Conservation (phyloP, 2,329 filamentous ascomycete species). For the Pyricularia pennisetigena region DNA sequence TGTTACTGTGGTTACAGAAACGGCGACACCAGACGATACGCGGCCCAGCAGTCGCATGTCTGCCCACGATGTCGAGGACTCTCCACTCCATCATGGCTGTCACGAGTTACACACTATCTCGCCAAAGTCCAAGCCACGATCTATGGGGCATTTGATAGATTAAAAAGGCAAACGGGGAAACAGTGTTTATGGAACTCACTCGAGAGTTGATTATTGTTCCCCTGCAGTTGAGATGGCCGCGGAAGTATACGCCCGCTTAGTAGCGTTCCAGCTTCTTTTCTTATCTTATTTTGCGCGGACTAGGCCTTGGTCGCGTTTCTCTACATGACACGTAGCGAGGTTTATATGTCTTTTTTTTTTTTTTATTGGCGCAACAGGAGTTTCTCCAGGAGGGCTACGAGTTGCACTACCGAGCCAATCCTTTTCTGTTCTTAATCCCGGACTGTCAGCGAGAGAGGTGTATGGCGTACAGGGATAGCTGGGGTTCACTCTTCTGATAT, state of each 20-base stretch:
- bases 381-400: not conserved
- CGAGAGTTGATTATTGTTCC: not conserved
- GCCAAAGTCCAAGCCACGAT: constrained; percentile 27
- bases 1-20: not conserved
- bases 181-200: not conserved
- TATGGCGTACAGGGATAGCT: not conserved
- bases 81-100: not conserved
- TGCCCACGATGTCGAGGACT: not conserved
- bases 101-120: constrained; percentile 26
- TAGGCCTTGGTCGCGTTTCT: not conserved
- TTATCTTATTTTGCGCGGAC: not conserved
- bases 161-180: not conserved
- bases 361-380: not conserved
- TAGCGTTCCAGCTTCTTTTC: not conserved
- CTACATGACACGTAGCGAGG: not conserved
- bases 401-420: not conserved
- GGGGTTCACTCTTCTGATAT: not conserved
- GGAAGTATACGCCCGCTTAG: not conserved
- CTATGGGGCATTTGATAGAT: constrained; percentile 27
- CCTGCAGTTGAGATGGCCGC: no score
- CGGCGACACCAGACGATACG: not conserved
- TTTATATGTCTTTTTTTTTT: not conserved
- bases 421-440: not conserved
- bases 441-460: not conserved
- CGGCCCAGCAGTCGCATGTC: not conserved